Percentiles rank a stretch among this genome's conserved stretches.
Conservation (phyloP, 371 early-diverging fungal genomes). For the Apophysomyces trapeziformis region DNA sequence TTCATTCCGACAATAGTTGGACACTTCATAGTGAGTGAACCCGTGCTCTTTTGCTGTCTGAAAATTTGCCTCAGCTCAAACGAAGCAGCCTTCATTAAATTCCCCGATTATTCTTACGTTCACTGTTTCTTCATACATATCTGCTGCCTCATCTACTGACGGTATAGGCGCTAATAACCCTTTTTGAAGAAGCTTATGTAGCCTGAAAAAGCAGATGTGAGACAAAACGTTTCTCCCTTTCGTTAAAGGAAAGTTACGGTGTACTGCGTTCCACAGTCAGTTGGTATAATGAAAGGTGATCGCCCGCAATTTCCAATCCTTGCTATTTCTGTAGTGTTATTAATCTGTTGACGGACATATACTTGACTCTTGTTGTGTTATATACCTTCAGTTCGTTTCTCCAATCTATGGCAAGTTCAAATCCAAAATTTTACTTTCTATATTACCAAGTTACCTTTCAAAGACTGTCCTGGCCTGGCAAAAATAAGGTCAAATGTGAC, state of each 20-base stretch:
- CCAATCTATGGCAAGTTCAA: conserved; percentile 53
- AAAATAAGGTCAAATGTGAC: conserved; percentile 90
- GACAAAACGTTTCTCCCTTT: background rate
- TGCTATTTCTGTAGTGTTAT: conserved; percentile 18
- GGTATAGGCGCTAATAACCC: conserved; percentile 49
- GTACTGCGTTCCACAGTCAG: conserved; percentile 87
- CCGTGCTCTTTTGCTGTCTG: conserved; percentile 51
- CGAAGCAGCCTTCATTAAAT: background rate
- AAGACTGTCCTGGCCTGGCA: conserved; percentile 76
- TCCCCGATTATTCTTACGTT: conserved; percentile 24
- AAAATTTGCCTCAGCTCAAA: background rate
- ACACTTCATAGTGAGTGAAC: conserved; percentile 86
- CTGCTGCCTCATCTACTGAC: conserved; percentile 59
- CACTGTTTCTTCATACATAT: conserved; percentile 78
- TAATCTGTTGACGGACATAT: background rate
- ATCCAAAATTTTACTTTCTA: background rate
- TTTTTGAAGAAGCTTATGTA: conserved; percentile 58
- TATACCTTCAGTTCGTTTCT: conserved; percentile 59
- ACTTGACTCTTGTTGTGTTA: background rate
- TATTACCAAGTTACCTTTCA: conserved; percentile 25
- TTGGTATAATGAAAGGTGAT: conserved; percentile 84
- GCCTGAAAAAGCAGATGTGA: conserved; percentile 22
- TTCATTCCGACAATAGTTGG: conserved; percentile 64
- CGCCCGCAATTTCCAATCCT: conserved; percentile 59
- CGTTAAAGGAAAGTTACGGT: conserved; percentile 41